Evolutionary conservation across 805 yeast species (phyloP).

Genomic region (Suhomyces sp.): DNA sequence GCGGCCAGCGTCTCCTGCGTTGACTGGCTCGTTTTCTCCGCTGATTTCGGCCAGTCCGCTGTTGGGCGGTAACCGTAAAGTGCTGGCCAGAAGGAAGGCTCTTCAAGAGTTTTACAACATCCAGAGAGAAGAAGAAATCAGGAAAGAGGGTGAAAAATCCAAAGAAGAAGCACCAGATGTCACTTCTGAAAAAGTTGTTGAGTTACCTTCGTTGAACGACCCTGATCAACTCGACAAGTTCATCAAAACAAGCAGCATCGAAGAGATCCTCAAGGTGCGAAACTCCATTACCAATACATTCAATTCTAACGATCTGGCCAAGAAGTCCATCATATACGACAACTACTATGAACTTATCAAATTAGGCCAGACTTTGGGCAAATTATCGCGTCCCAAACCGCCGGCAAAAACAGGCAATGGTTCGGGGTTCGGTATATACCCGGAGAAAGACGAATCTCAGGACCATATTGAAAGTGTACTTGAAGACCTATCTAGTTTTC

Average conservation of each 20-base stretch:
- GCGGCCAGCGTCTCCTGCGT: constrained; percentile 5
- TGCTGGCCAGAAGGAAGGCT: constrained; percentile 40
- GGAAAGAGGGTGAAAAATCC: background rate
- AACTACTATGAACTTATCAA: constrained; percentile 72
- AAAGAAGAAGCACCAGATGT: background rate
- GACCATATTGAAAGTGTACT: constrained; percentile 16
- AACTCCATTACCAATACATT: constrained; percentile 41
- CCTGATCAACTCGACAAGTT: constrained; percentile 18
- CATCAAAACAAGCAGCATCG: constrained; percentile 21
- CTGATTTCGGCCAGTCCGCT: background rate
- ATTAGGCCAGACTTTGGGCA: constrained; percentile 52
- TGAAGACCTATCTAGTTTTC: constrained; percentile 22
- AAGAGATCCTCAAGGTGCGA: constrained; percentile 30
- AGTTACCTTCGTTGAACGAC: constrained; percentile 11
- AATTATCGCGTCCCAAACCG: constrained; percentile 5
- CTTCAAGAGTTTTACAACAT: constrained; percentile 41
- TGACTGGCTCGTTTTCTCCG: constrained; percentile 1
- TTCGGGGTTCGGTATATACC: constrained; percentile 1
- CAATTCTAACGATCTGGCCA: constrained; percentile 54
- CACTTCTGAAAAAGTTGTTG: background rate
- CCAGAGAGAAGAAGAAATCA: constrained; percentile 15
- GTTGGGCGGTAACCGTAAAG: constrained; percentile 13
- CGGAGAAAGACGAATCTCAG: background rate
- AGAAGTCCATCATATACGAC: constrained; percentile 70
- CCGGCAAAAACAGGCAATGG: background rate